phyloP scores from a whole-genome alignment of 2,329 filamentous ascomycete species.

The Fusarium begoniae region DNA sequence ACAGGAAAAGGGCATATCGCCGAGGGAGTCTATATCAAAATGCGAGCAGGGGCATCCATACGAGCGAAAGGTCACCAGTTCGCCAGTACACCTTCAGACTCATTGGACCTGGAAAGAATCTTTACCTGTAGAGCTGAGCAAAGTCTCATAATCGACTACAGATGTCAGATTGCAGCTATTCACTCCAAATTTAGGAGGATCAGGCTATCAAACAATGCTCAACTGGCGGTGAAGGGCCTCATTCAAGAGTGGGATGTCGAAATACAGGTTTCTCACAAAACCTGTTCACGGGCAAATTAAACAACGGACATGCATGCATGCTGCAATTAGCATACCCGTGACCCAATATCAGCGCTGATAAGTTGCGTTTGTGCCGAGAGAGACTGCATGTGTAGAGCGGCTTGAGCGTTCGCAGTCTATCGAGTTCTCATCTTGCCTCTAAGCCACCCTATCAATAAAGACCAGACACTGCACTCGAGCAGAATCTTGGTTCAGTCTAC shows the following conservation, averaged over 20 bases:
- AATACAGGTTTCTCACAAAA: conserved; percentile 22
- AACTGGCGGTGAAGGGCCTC: conserved; percentile 41
- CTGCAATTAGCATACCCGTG: conserved; percentile 21
- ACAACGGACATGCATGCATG: conserved; percentile 37
- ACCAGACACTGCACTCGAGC: neutral
- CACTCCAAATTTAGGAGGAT: conserved; percentile 14
- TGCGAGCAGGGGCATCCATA: neutral
- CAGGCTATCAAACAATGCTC: conserved; percentile 7
- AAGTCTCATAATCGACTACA: neutral
- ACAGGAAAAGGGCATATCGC: neutral
- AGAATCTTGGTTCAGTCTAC: neutral
- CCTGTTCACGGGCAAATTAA: conserved; percentile 31
- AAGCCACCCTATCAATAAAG: conserved; percentile 23
- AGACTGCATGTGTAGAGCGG: neutral
- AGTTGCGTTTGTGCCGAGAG: conserved; percentile 9
- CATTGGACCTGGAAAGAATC: neutral
- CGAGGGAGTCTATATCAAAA: neutral
- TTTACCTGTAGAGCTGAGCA: neutral
- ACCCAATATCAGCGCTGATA: conserved; percentile 15
- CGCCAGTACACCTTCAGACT: neutral
- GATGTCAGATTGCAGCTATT: conserved; percentile 23
- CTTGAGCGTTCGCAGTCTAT: conserved; percentile 25
- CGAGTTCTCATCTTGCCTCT: conserved; percentile 17
- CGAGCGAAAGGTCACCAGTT: neutral
- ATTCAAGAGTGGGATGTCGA: conserved; percentile 23